Evolutionary conservation across 2,329 filamentous ascomycete genomes (phyloP).

Genomic region (Calonectria leucothoes): DNA sequence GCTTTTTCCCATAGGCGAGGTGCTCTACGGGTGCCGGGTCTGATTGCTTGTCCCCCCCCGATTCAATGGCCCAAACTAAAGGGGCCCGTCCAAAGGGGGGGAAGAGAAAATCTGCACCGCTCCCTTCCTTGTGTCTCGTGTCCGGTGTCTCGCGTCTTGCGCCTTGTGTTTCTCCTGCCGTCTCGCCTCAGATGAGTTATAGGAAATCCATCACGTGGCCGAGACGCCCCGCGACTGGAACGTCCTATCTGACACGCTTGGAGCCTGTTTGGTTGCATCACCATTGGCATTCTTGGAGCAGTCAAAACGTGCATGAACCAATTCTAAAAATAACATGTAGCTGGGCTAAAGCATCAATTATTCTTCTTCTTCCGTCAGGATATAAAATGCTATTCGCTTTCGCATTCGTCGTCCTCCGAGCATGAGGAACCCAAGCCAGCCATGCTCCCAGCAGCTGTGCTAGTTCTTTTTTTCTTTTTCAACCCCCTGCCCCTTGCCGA

Average conservation of each 20-base stretch:
- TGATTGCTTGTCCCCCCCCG: background rate
- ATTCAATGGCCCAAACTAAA: background rate
- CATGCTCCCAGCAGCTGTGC: background rate
- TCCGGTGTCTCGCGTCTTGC: background rate
- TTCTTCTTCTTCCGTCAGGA: background rate
- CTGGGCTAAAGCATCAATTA: background rate
- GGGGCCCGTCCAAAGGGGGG: background rate
- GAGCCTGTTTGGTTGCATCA: background rate
- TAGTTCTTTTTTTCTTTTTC: background rate
- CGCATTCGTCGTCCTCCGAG: background rate
- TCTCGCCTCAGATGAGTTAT: background rate
- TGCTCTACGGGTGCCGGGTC: background rate
- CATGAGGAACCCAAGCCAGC: background rate
- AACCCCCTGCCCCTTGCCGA: background rate
- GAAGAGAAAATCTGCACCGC: conserved; percentile 2
- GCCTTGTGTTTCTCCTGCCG: background rate
- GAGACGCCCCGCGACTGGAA: background rate
- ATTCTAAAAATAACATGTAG: background rate
- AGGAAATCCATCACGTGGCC: conserved; percentile 2
- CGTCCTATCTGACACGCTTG: background rate
- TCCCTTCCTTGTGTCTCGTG: background rate
- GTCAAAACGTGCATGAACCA: background rate
- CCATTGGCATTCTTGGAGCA: background rate
- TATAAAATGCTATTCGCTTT: background rate
- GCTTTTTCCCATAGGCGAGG: background rate